phyloP scores from a whole-genome alignment of 345 rosid genomes.

The Stellera chamaejasme region DNA sequence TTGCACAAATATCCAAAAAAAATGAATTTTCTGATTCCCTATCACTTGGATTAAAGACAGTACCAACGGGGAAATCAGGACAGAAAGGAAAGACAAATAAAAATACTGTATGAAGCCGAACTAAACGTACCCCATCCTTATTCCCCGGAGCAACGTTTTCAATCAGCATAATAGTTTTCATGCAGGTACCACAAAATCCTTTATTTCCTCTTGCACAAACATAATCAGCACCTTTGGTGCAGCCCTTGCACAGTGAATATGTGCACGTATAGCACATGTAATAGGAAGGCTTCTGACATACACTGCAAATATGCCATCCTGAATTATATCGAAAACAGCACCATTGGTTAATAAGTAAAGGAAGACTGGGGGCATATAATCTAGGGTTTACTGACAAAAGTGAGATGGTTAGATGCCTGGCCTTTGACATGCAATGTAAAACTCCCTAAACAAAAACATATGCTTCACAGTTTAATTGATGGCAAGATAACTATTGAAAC shows the following conservation, averaged over 20 bases:
- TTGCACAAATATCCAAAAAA: too few relatives aligned
- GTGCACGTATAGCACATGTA: slow-evolving; percentile 97
- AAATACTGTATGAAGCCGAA: slow-evolving; percentile 1
- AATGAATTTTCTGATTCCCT: too few relatives aligned
- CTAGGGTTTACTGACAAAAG: too few relatives aligned
- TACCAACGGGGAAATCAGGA: neutral
- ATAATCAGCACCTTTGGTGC: slow-evolving; percentile 83
- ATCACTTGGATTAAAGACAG: too few relatives aligned
- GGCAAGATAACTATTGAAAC: too few relatives aligned
- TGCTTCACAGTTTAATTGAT: too few relatives aligned
- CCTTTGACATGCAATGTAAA: too few relatives aligned
- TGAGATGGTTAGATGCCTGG: too few relatives aligned
- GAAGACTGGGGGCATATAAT: too few relatives aligned
- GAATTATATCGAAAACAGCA: slow-evolving; percentile 21
- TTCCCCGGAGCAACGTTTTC: slow-evolving; percentile 51
- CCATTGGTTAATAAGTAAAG: neutral
- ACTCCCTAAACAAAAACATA: too few relatives aligned
- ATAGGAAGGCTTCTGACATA: slow-evolving; percentile 72
- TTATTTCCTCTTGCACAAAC: slow-evolving; percentile 67
- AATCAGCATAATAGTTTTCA: slow-evolving; percentile 79
- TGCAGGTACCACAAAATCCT: slow-evolving; percentile 91
- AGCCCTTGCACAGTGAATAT: slow-evolving; percentile 87
- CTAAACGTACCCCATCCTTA: slow-evolving; percentile 51
- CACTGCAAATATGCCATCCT: slow-evolving; percentile 98
- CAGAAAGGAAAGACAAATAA: neutral